Base-by-base conservation (phyloP, 495 filamentous ascomycete genomes). In the Achaetomiella virescens region DNA sequence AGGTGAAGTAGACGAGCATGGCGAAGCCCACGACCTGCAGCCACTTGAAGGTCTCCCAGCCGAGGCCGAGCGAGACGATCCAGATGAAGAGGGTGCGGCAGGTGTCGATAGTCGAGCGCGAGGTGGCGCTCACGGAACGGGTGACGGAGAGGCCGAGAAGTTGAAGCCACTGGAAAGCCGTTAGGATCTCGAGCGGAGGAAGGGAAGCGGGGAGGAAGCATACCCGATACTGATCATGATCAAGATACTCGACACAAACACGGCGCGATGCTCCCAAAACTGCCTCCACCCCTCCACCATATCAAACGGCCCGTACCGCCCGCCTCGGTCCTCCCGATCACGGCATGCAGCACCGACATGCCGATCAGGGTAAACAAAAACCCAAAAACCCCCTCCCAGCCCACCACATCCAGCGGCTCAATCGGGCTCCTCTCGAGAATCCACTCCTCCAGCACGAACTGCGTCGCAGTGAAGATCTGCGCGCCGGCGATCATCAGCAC, bases 21-120 rank as follows among this genome's bases (percentile, higher is more conserved):
- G 65, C 85, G 65, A 98, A 98, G 2, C 93, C 93, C 2, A 81
- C 68, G 3, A 98, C 89, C 71, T 98, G 93, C 10, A 98, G 80
- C 87, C 91, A 96, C 74, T 97, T 98, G 82, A 98, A 98, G 10
- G 81, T 84, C 72, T 98, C 93, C 93, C 93, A 98, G 49, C 93
- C 91, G 0, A 98, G 80, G 7, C 87, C 90, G 10, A 98, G 80
- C 3, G 89, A 95, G 17, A 96, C 89, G 25, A 98, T 79, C 93
- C 93, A 98, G 74, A 98, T 97, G 78, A 97, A 97, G 3, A 98
- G 80, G 0, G 93, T 98, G 1, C 93, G 86, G 76, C 91, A 97
- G 1, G 95, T 98, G 68, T 98, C 93, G 61, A 98, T 97, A 12
- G 91, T 96, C 53, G 89, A 95, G 47, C 93, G 84, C 0, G 91